Evolutionary conservation across 2,329 filamentous ascomycete species (phyloP).

Genomic region (Penicillium sp.): DNA sequence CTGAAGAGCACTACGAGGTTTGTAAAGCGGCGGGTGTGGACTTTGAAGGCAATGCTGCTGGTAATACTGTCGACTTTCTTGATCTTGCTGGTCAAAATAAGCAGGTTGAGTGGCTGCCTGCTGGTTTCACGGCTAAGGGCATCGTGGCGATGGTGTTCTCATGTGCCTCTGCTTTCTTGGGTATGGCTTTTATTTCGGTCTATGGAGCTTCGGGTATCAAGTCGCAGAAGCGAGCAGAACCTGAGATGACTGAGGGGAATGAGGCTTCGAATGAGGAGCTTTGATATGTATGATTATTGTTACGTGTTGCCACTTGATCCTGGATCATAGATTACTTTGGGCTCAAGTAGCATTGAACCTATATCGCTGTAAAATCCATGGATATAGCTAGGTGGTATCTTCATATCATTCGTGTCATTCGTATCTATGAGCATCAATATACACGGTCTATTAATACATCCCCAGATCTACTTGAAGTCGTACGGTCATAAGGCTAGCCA

Average conservation of each 20-base stretch:
- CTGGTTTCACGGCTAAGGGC: slow-evolving; percentile 69
- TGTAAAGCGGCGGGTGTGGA: slow-evolving; percentile 44
- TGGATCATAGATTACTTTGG: not conserved
- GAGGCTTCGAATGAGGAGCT: not conserved
- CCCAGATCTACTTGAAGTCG: not conserved
- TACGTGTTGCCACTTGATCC: not conserved
- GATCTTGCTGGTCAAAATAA: slow-evolving; percentile 56
- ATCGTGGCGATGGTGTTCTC: slow-evolving; percentile 76
- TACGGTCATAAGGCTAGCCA: not conserved
- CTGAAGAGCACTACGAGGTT: slow-evolving; percentile 49
- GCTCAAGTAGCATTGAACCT: not conserved
- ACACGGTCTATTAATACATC: not conserved
- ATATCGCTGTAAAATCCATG: too few species aligned
- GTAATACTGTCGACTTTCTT: slow-evolving; percentile 63
- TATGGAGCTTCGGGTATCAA: slow-evolving; percentile 48
- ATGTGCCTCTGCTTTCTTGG: slow-evolving; percentile 66
- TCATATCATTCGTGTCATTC: not conserved
- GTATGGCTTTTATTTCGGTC: slow-evolving; percentile 66
- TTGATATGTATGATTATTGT: not conserved
- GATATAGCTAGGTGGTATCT: not conserved
- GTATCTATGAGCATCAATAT: not conserved
- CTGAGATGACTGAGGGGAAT: not conserved
- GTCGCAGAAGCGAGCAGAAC: not conserved
- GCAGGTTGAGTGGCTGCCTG: slow-evolving; percentile 58
- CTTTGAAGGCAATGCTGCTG: slow-evolving; percentile 33